Evolutionary conservation across 2,329 filamentous ascomycete genomes (phyloP).

Genomic region (Alternaria sp.): DNA sequence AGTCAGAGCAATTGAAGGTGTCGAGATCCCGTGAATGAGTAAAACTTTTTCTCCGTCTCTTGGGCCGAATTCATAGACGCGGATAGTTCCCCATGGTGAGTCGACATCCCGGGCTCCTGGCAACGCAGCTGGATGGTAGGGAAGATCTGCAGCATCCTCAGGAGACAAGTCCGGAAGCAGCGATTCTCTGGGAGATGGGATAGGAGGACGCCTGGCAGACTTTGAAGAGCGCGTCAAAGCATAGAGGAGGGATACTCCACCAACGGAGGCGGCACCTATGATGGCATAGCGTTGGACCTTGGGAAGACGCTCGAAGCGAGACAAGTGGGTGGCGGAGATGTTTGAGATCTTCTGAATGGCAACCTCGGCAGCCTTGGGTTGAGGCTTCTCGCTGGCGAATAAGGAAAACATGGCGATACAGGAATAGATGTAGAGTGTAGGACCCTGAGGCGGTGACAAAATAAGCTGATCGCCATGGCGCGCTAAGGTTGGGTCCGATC

Average conservation of each 20-base stretch:
- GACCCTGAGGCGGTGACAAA: conserved; percentile 28
- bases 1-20: conserved; percentile 75
- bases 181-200: conserved; percentile 42
- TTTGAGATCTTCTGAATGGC: conserved; percentile 21
- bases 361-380: conserved; percentile 15
- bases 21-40: conserved; percentile 82
- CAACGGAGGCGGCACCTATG: conserved; percentile 40
- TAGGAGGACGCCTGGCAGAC: conserved; percentile 22
- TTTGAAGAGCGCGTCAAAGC: conserved; percentile 31
- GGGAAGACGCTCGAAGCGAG: conserved; percentile 28
- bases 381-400: conserved; percentile 32
- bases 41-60: conserved; percentile 75
- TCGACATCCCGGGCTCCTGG: conserved; percentile 74
- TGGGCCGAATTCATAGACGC: conserved; percentile 84
- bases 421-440: conserved; percentile 29
- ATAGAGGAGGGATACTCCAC: conserved; percentile 34
- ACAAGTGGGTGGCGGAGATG: conserved; percentile 21
- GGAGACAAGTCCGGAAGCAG: conserved; percentile 37
- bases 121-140: conserved; percentile 75
- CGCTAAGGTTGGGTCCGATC: conserved; percentile 19
- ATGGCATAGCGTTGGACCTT: conserved; percentile 28
- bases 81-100: conserved; percentile 74
- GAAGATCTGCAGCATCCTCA: conserved; percentile 42
- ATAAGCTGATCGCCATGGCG: conserved; percentile 27
- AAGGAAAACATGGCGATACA: conserved; percentile 21